Evolutionary conservation across 805 yeast species (phyloP).

Genomic region (Metschnikowia koreensis): DNA sequence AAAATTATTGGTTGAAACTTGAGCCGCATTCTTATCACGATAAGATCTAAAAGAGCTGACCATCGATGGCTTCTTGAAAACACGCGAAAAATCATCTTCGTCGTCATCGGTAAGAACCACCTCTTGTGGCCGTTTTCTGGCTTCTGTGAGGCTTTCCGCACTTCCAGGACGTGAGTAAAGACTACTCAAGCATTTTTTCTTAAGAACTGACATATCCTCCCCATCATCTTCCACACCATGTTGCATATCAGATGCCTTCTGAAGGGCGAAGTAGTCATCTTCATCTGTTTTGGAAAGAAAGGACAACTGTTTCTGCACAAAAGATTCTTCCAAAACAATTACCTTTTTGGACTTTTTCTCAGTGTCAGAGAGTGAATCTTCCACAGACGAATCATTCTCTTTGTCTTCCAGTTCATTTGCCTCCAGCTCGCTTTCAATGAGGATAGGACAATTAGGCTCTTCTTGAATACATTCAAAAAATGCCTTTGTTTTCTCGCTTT

Average conservation of each 20-base stretch:
- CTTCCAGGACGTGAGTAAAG: slow-evolving; percentile 20
- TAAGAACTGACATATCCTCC: slow-evolving; percentile 48
- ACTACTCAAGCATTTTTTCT: slow-evolving; percentile 38
- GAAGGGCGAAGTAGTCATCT: slow-evolving; percentile 34
- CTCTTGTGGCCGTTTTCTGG: slow-evolving; percentile 6
- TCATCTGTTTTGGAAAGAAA: slow-evolving; percentile 40
- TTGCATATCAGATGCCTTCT: slow-evolving; percentile 31
- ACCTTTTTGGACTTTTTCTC: slow-evolving; percentile 34
- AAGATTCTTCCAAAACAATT: slow-evolving; percentile 47
- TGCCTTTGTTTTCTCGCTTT: slow-evolving; percentile 59
- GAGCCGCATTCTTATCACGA: slow-evolving; percentile 36
- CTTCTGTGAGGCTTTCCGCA: slow-evolving; percentile 10
- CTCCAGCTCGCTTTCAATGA: slow-evolving; percentile 24
- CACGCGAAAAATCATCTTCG: slow-evolving; percentile 38
- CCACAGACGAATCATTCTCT: slow-evolving; percentile 15
- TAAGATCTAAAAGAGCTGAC: slow-evolving; percentile 46
- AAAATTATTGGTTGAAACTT: slow-evolving; percentile 41
- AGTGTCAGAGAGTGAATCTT: slow-evolving; percentile 15
- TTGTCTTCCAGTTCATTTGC: slow-evolving; percentile 22
- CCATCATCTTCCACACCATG: slow-evolving; percentile 38
- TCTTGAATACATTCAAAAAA: slow-evolving; percentile 65
- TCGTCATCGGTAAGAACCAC: slow-evolving; percentile 27
- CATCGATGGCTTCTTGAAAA: slow-evolving; percentile 45
- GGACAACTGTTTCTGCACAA: slow-evolving; percentile 56
- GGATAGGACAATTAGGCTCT: slow-evolving; percentile 30